Evolutionary conservation across 179 eudicot genomes (phyloP).

Genomic region (Silene coronaria): DNA sequence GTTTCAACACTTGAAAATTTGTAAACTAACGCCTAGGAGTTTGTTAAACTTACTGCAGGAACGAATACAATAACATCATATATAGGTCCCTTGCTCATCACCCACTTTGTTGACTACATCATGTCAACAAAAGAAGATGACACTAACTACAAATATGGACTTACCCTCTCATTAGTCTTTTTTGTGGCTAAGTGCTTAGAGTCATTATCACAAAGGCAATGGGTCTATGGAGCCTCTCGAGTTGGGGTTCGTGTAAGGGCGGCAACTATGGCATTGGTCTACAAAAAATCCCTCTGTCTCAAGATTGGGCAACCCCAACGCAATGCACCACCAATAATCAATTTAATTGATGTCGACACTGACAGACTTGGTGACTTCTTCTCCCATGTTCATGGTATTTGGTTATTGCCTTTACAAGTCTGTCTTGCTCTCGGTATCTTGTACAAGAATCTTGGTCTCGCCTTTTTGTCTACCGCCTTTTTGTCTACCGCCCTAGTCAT

Average conservation of each 20-base stretch:
- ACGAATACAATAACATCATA: conserved; percentile 3
- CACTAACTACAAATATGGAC: neutral
- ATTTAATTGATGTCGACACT: neutral
- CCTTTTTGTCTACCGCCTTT: neutral
- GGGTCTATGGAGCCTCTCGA: neutral
- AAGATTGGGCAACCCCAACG: neutral
- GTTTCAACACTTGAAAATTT: no score
- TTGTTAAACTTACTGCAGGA: neutral
- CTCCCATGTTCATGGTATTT: neutral
- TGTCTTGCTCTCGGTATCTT: neutral
- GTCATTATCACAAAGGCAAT: neutral
- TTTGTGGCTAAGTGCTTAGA: neutral
- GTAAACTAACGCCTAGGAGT: neutral
- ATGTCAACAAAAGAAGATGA: neutral
- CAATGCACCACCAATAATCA: neutral
- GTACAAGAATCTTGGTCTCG: neutral
- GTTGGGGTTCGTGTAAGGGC: conserved; percentile 1
- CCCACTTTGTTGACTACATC: neutral
- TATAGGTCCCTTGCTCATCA: neutral
- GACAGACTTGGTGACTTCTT: conserved; percentile 3
- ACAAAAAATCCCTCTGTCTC: neutral
- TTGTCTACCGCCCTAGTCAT: neutral
- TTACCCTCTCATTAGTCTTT: neutral
- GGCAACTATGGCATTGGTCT: neutral
- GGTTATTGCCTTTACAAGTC: neutral